Evolutionary conservation across 305 asterid genomes (phyloP), one percentile per base, ranked within the genome.

Genomic region (Fraxinus albicans): DNA sequence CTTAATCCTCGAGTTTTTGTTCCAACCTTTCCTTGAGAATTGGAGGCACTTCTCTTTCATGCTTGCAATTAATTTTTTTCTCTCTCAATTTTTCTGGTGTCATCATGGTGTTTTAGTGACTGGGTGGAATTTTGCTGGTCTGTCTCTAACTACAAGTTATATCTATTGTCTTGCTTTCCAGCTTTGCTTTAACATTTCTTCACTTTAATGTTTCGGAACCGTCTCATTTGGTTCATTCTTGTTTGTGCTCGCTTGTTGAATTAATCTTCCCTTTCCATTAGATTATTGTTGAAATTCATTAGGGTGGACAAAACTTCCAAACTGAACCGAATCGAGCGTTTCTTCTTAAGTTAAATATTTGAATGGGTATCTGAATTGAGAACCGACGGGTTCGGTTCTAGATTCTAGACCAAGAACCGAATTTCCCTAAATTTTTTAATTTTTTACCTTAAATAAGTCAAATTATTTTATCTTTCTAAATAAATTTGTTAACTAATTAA

Each of bases 41-140:
- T 67, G 4, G 72, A 80, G 79, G 60, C 77, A 23, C 19, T 53
- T 40, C 31, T 34, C 12, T 29, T 5, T 47, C 55, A 65, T 72
- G 19, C 29, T 76, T 78, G 76, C 76, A 40, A 73, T 75, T 23
- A 19, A 9, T 42, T 73, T 78, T 74, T 77, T 67, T 44, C 34
- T 6, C 31, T n/a, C 2, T 76, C 65, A 38, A 40, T 53, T 77
- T 73, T n/a, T 72, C 65, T 73, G 55, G 35, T 70, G 67, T 70
- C 55, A 38, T 55, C 38, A 1, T 19, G 77, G 65, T 84, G 44
- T 40, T 78, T 17, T 31, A 73, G 31, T 47, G 79, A 50, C 21
- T 40, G 7, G 77, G n/a, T 73, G 40, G 80, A 29, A 53, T 81
- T 36, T 8, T 73, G 77, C 29, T 70, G 10, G 75, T 60, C 23